Evolutionary conservation across 306 rosid genomes (phyloP).

Genomic region (Ormosia semicastrata): DNA sequence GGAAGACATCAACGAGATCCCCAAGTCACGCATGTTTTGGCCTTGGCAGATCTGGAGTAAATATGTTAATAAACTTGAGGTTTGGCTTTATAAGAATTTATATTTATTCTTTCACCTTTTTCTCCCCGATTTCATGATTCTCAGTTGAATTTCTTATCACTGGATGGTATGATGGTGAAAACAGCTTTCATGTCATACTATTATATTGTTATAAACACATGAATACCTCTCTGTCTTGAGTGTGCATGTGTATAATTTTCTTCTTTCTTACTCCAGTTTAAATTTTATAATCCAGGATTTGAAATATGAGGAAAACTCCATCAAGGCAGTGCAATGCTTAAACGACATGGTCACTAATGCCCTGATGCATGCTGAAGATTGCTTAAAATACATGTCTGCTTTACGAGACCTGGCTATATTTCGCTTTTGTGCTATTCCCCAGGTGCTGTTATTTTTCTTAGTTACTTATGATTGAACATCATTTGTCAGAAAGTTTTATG

Average conservation of each 20-base stretch:
- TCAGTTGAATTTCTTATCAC: constrained; percentile 4
- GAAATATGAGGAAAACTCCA: constrained; percentile 76
- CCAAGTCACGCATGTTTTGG: constrained; percentile 99
- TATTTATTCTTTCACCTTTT: constrained; percentile 16
- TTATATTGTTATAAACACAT: neutral
- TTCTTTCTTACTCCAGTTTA: constrained; percentile 13
- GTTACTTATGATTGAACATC: neutral
- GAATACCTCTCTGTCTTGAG: neutral
- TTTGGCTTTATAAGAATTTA: constrained; percentile 35
- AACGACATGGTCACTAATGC: constrained; percentile 96
- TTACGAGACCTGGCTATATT: constrained; percentile 64
- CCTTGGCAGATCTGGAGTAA: constrained; percentile 93
- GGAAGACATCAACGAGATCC: constrained; percentile 98
- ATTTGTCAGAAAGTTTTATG: constrained; percentile 15
- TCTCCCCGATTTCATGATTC: constrained; percentile 1
- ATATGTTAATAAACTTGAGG: constrained; percentile 95
- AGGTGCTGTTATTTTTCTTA: constrained; percentile 54
- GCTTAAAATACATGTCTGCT: constrained; percentile 76
- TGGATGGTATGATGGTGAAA: constrained; percentile 18
- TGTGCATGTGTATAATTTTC: constrained; percentile 7
- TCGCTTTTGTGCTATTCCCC: constrained; percentile 96
- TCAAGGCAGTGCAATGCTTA: constrained; percentile 87
- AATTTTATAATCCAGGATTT: constrained; percentile 58
- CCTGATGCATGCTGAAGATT: constrained; percentile 71
- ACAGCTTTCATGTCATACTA: neutral